phyloP scores from a whole-genome alignment of 768 basidiomycete genomes.

The Psilocybe azurescens region DNA sequence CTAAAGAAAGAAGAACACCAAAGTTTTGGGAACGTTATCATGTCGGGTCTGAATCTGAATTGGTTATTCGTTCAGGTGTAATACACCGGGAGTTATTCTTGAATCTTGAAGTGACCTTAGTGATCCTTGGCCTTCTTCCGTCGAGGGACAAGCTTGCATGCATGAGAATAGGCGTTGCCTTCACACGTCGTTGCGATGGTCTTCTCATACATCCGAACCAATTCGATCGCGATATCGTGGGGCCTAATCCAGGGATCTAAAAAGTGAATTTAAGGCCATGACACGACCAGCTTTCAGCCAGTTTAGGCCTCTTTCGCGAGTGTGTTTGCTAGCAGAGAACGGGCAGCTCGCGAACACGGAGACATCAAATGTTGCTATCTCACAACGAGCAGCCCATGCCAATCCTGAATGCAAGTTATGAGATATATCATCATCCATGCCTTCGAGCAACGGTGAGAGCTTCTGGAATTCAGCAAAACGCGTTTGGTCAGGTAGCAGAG shows the following conservation, averaged over 20 bases:
- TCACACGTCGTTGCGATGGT: too few species aligned
- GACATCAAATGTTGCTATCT: neutral
- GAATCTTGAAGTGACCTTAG: neutral
- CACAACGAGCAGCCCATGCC: too few species aligned
- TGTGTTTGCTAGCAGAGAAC: neutral
- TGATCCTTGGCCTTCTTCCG: neutral
- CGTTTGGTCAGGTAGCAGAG: neutral
- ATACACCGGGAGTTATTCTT: neutral
- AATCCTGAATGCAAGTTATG: too few species aligned
- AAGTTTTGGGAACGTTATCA: neutral
- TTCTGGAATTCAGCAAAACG: conserved; percentile 1
- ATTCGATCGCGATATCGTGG: too few species aligned
- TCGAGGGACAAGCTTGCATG: neutral
- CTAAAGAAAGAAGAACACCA: neutral
- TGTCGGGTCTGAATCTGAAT: neutral
- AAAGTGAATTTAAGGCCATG: neutral
- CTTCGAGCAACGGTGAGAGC: neutral
- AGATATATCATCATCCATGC: too few species aligned
- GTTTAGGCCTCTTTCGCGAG: neutral
- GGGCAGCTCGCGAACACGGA: neutral
- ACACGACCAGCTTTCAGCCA: neutral
- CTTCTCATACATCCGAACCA: too few species aligned
- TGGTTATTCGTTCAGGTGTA: neutral
- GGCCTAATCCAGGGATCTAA: too few species aligned
- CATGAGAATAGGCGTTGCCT: too few species aligned